Conservation (phyloP, 2,329 filamentous ascomycete species). For the Myriosclerotinia scirpicola region DNA sequence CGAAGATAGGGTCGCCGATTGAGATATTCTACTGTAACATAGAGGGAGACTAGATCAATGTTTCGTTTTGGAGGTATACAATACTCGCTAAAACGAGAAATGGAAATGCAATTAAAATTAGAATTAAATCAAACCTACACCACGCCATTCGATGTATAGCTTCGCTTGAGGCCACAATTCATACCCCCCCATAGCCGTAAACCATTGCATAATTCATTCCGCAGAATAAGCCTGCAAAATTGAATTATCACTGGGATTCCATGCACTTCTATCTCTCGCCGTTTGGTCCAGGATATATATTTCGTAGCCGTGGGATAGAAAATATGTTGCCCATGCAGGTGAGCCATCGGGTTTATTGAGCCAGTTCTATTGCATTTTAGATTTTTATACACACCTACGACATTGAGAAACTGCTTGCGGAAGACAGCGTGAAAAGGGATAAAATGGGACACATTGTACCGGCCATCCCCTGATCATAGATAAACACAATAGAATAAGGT, state of each 20-base stretch:
- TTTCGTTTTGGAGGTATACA: not conserved
- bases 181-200: slow-evolving; percentile 34
- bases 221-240: slow-evolving; percentile 26
- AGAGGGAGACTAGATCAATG: not conserved
- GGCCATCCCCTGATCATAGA: slow-evolving; percentile 34
- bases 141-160: slow-evolving; percentile 45
- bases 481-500: slow-evolving; percentile 34
- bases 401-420: not conserved
- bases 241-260: slow-evolving; percentile 27
- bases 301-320: slow-evolving; percentile 47
- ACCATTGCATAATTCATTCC: slow-evolving; percentile 34
- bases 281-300: slow-evolving; percentile 45
- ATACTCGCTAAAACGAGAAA: not conserved
- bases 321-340: slow-evolving; percentile 50
- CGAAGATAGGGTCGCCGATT: slow-evolving; percentile 35
- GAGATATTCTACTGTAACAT: slow-evolving; percentile 26
- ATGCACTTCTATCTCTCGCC: slow-evolving; percentile 11
- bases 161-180: slow-evolving; percentile 41
- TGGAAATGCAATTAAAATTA: not conserved
- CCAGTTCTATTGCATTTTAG: slow-evolving; percentile 42
- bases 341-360: slow-evolving; percentile 50
- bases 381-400: not conserved
- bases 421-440: not conserved
- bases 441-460: slow-evolving; percentile 33
- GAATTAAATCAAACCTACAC: slow-evolving; percentile 29